phyloP scores from a whole-genome alignment of 306 rosid genomes.

The Gillenia trifoliata region DNA sequence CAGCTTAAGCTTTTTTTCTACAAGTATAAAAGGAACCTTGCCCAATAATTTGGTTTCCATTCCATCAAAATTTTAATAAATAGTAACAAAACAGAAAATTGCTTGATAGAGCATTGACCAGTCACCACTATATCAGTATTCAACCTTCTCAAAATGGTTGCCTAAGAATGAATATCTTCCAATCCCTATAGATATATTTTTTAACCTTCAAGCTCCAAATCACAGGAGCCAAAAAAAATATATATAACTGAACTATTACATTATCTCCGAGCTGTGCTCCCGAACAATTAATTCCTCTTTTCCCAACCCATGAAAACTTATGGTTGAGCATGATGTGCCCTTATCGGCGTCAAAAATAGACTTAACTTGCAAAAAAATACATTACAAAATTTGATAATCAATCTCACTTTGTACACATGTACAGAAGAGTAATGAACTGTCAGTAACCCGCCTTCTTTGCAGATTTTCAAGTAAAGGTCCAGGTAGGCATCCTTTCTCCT shows the following conservation, averaged over 20 bases:
- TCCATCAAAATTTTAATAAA: slow-evolving; percentile 37
- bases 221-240: slow-evolving; percentile 49
- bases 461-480: slow-evolving; percentile 36
- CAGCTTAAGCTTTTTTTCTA: neutral
- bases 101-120: slow-evolving; percentile 27
- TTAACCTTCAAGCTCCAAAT: slow-evolving; percentile 34
- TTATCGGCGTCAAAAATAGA: slow-evolving; percentile 45
- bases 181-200: slow-evolving; percentile 26
- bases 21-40: slow-evolving; percentile 16
- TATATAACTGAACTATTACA: slow-evolving; percentile 44
- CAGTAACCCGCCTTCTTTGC: slow-evolving; percentile 29
- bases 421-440: slow-evolving; percentile 42
- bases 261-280: slow-evolving; percentile 27
- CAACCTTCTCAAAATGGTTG: slow-evolving; percentile 52
- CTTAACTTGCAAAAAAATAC: slow-evolving; percentile 25
- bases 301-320: slow-evolving; percentile 43
- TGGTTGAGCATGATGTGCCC: slow-evolving; percentile 42
- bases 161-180: slow-evolving; percentile 39
- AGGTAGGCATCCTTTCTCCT: slow-evolving; percentile 25
- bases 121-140: slow-evolving; percentile 34
- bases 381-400: slow-evolving; percentile 57
- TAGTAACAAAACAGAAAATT: slow-evolving; percentile 20
- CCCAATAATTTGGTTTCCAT: slow-evolving; percentile 29
- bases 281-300: slow-evolving; percentile 27
- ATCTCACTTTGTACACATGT: slow-evolving; percentile 84